phyloP scores from a whole-genome alignment of 2,329 filamentous ascomycete genomes.

The Hypomyces rosellus region DNA sequence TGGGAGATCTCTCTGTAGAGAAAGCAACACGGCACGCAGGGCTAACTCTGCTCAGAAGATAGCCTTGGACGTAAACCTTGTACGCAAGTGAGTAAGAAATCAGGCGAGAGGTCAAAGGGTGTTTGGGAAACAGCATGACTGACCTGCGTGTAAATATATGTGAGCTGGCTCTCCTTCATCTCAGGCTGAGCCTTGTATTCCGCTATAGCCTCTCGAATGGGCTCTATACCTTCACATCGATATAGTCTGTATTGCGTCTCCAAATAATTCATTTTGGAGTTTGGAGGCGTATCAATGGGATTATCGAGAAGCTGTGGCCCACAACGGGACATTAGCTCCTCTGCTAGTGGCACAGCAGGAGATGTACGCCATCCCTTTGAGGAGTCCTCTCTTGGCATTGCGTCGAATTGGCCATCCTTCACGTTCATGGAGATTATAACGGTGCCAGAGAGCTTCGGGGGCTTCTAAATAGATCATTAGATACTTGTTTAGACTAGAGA shows the following conservation, averaged over 20 bases:
- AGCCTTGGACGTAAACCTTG: conserved; percentile 60
- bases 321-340: conserved; percentile 18
- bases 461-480: not conserved
- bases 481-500: not conserved
- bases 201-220: conserved; percentile 60
- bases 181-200: conserved; percentile 45
- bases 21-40: conserved; percentile 64
- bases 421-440: conserved; percentile 7
- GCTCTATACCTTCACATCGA: conserved; percentile 65
- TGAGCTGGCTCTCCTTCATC: conserved; percentile 50
- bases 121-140: conserved; percentile 12
- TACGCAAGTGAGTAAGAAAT: not conserved
- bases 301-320: conserved; percentile 14
- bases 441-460: too few relatives aligned
- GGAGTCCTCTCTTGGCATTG: not conserved
- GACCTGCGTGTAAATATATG: conserved; percentile 66
- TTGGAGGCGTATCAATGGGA: not conserved
- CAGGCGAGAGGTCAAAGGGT: too few relatives aligned
- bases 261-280: conserved; percentile 50
- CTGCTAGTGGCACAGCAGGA: conserved; percentile 19
- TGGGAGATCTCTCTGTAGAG: conserved; percentile 57
- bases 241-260: conserved; percentile 68
- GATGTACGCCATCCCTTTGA: conserved; percentile 11
- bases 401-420: not conserved
- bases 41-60: conserved; percentile 57